phyloP scores from a whole-genome alignment of 768 basidiomycete genomes.

The Boletus sp. region DNA sequence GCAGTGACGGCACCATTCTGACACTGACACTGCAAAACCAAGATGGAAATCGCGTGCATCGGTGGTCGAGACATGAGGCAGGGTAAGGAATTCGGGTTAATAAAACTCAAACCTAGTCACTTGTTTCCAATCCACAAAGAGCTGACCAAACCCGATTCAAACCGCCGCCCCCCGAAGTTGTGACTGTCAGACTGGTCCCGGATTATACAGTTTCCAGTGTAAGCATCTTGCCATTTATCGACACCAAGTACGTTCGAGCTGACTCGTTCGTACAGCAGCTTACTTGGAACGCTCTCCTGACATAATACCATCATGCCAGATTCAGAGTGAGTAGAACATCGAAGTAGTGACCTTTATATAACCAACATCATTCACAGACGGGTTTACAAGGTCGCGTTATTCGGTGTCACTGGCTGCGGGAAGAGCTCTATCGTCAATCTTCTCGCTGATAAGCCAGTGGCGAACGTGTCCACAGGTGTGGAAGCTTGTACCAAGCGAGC shows the following conservation, averaged over 20 bases:
- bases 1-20: background rate
- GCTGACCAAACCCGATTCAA: background rate
- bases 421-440: slow-evolving; percentile 33
- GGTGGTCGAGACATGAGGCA: slow-evolving; percentile 21
- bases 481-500: slow-evolving; percentile 35
- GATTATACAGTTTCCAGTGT: slow-evolving; percentile 2
- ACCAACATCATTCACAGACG: slow-evolving; percentile 15
- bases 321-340: slow-evolving; percentile 15
- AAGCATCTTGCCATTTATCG: background rate
- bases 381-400: slow-evolving; percentile 24
- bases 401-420: slow-evolving; percentile 31
- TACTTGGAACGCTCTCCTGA: background rate
- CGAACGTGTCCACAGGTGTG: slow-evolving; percentile 29
- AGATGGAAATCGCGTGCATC: slow-evolving; percentile 16
- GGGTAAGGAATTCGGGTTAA: slow-evolving; percentile 2
- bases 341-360: background rate
- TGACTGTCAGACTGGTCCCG: background rate
- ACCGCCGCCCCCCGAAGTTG: background rate
- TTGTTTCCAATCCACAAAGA: background rate
- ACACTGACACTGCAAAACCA: background rate
- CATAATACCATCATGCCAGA: slow-evolving; percentile 3
- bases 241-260: background rate
- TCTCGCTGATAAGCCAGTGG: slow-evolving; percentile 25
- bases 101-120: background rate
- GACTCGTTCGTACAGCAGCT: background rate